A percentile compares a stretch with the other conserved stretches of the same genome.
Conservation (phyloP, 306 rosid species). For the Echinosophora koreensis region DNA sequence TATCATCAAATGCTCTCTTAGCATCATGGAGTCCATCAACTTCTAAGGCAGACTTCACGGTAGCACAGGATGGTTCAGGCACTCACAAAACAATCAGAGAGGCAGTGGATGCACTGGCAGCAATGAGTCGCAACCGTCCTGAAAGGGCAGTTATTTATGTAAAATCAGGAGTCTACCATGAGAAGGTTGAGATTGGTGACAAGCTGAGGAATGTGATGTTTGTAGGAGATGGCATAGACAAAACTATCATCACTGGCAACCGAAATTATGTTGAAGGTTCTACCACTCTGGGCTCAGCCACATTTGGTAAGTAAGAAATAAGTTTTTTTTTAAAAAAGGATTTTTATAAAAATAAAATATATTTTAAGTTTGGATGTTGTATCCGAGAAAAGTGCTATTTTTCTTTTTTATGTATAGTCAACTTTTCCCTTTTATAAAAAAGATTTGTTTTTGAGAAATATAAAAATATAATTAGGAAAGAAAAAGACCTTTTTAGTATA, state of each 20-base stretch:
- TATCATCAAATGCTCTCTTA: conserved; percentile 36
- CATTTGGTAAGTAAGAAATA: conserved; percentile 58
- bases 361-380: too few relatives aligned
- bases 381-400: too few relatives aligned
- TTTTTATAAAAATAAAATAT: too few relatives aligned
- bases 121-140: conserved; percentile 47
- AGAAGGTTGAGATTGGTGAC: conserved; percentile 62
- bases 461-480: too few relatives aligned
- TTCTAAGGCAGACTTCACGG: conserved; percentile 55
- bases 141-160: conserved; percentile 57
- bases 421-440: too few relatives aligned
- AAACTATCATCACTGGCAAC: conserved; percentile 59
- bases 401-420: too few relatives aligned
- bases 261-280: conserved; percentile 54
- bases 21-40: conserved; percentile 61
- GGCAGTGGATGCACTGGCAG: conserved; percentile 56
- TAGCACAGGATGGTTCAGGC: conserved; percentile 74
- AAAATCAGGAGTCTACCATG: conserved; percentile 65
- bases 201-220: conserved; percentile 62
- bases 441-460: too few relatives aligned
- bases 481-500: too few relatives aligned
- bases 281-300: conserved; percentile 64
- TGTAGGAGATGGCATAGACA: conserved; percentile 82
- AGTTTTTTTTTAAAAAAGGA: too few relatives aligned
- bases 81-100: conserved; percentile 57